Conservation (phyloP, 495 filamentous ascomycete genomes). For the Penicillium longicatenatum region DNA sequence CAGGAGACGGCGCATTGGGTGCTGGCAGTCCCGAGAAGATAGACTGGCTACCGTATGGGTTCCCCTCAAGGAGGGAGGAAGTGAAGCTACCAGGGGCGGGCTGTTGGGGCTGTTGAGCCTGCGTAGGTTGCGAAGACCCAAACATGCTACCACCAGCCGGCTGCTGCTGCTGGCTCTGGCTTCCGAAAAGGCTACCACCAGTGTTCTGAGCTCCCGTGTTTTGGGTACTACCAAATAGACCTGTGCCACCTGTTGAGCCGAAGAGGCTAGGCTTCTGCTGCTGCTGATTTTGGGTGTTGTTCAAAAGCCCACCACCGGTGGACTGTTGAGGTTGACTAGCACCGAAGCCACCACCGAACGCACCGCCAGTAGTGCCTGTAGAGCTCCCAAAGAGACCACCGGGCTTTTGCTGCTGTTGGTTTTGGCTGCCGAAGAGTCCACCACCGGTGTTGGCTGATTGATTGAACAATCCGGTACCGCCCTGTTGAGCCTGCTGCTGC, state of each 20-base stretch:
- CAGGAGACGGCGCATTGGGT: conserved; percentile 65
- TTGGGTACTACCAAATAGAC: conserved; percentile 48
- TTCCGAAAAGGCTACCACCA: conserved; percentile 46
- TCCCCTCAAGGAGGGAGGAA: conserved; percentile 71
- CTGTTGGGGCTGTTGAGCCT: conserved; percentile 45
- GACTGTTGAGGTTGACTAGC: conserved; percentile 21
- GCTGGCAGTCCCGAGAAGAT: conserved; percentile 72
- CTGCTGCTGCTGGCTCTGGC: conserved; percentile 64
- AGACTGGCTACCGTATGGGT: conserved; percentile 80
- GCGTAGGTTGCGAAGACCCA: conserved; percentile 54
- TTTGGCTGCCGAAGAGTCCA: conserved; percentile 34
- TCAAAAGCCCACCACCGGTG: conserved; percentile 37
- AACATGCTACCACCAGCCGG: conserved; percentile 64
- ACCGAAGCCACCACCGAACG: conserved; percentile 15
- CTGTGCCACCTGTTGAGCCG: conserved; percentile 28
- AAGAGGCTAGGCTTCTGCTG: conserved; percentile 54
- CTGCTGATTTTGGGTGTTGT: conserved; percentile 40
- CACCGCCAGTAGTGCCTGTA: conserved; percentile 22
- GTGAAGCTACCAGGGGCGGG: conserved; percentile 64
- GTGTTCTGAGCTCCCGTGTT: conserved; percentile 34
- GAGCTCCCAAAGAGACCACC: conserved; percentile 42
- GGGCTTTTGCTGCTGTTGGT: conserved; percentile 50
- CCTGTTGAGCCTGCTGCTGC: conserved; percentile 32
- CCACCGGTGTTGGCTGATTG: conserved; percentile 25
- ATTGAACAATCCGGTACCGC: conserved; percentile 48